Percentiles rank a stretch among this genome's conserved stretches.
These are phyloP conservation scores for Anastatica hierochuntica DNA, from an alignment of 345 rosid species.

Conservation along the genomic window DNA sequence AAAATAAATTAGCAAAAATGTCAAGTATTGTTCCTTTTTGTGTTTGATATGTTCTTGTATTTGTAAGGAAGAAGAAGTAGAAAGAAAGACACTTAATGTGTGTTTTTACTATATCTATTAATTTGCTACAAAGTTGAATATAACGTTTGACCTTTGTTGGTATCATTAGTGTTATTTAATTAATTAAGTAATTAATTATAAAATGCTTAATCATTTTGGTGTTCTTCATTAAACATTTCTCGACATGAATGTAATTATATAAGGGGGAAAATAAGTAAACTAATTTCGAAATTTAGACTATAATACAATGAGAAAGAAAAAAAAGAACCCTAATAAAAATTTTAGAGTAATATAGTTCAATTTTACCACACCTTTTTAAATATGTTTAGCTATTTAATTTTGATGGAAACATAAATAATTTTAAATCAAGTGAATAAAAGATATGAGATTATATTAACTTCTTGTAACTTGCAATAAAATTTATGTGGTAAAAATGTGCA, in stretches of 20 bases:
- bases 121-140: constrained; percentile 5
- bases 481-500: too few species aligned
- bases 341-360: too few species aligned
- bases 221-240: neutral
- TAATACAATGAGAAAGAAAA: too few species aligned
- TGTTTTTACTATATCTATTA: constrained; percentile 10
- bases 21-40: constrained; percentile 4
- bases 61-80: constrained; percentile 12
- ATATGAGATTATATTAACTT: too few species aligned
- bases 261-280: neutral
- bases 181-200: neutral
- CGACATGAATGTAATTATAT: neutral
- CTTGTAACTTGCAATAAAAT: too few species aligned
- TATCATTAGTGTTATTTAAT: constrained; percentile 22
- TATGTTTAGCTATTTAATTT: too few species aligned
- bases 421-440: neutral
- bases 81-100: constrained; percentile 16
- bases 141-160: constrained; percentile 24
- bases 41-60: constrained; percentile 22
- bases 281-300: neutral
- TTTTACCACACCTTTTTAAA: neutral
- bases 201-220: neutral
- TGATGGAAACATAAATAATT: neutral
- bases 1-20: constrained; percentile 23
- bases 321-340: too few species aligned